Evolutionary conservation across 2,329 filamentous ascomycete species (phyloP).

Genomic region (Fusarium pilosicola): DNA sequence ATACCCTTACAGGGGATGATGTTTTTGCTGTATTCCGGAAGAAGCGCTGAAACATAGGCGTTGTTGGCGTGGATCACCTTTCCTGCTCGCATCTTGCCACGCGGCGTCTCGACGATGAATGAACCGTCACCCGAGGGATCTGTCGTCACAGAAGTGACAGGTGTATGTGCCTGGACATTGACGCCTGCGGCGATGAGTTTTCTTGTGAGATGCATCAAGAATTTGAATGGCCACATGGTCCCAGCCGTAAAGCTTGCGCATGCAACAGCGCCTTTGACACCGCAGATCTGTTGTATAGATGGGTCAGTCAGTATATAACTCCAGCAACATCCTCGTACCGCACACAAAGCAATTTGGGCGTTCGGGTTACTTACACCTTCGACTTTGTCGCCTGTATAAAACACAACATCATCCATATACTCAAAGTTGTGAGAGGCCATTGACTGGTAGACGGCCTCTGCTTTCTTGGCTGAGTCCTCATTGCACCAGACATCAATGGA

Average conservation of each 20-base stretch:
- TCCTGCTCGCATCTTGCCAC: slow-evolving; percentile 61
- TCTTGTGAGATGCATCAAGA: slow-evolving; percentile 50
- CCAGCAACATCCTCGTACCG: rapidly evolving
- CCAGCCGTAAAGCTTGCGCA: slow-evolving; percentile 1
- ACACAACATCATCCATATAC: slow-evolving; percentile 8
- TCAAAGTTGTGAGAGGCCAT: slow-evolving; percentile 2
- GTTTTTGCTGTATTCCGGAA: slow-evolving; percentile 66
- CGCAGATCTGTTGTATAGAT: background rate
- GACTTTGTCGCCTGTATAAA: background rate
- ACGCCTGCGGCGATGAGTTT: background rate
- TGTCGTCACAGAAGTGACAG: background rate
- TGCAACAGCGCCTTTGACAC: slow-evolving; percentile 3
- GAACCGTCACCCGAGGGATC: background rate
- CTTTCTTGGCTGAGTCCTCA: background rate
- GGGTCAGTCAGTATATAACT: background rate
- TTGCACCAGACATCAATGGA: slow-evolving; percentile 8
- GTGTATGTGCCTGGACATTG: background rate
- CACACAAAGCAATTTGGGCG: background rate
- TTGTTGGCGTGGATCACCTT: slow-evolving; percentile 74
- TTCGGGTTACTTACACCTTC: background rate
- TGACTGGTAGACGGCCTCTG: background rate
- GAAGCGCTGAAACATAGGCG: slow-evolving; percentile 70
- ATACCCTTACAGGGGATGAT: slow-evolving; percentile 71
- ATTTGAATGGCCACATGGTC: slow-evolving; percentile 3
- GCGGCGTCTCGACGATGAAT: background rate